Base-by-base conservation (phyloP, 352 stramenopile genomes). In the Pythium rhizo-oryzae region DNA sequence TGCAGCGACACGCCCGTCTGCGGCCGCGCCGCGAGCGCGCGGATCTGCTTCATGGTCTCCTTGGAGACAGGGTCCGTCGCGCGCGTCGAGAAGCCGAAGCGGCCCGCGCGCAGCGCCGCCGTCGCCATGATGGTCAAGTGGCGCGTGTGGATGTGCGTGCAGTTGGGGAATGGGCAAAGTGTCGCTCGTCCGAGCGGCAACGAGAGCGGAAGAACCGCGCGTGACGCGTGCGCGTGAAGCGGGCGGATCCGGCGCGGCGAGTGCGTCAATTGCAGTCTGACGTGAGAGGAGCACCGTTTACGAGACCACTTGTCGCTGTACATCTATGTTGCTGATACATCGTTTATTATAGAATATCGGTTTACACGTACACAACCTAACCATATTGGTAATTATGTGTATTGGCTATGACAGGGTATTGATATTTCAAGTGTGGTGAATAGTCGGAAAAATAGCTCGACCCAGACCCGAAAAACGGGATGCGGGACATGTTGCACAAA, bases 1-100 rank as follows among this genome's bases (percentile, higher is more conserved):
- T 97, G 87, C 41, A 97, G 81, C 41, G 88, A 97, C 33, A 97
- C 87, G 54, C 87, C 87, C 16, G 85, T 96, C 72, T 96, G 89
- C 23, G 87, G 86, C n/a, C 82, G 76, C 50, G 72, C 72, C 41
- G 89, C 86, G 39, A 93, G 74, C 53, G 84, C 81, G 55, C 92
- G 76, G 66, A 96, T 86, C 69, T 78, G 83, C 44, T 80, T 76
- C 65, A 79, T 80, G 50, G 80, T 87, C 59, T 76, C 75, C 47
- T 75, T 66, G 8, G 64, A 56, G 25, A 70, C 24, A 15, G 69
- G 62, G 33, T 69, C 64, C 37, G 54, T 61, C 12, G 64, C 55
- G 58, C 59, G 54, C 44, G 72, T 74, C 25, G 70, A 65, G 59
- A 73, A 72, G 65, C 70, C 70, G 54, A 73, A 76, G 65, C 70